Base-by-base conservation (phyloP, 2,329 filamentous ascomycete genomes). In the Fusarium neocosmosporiellum region DNA sequence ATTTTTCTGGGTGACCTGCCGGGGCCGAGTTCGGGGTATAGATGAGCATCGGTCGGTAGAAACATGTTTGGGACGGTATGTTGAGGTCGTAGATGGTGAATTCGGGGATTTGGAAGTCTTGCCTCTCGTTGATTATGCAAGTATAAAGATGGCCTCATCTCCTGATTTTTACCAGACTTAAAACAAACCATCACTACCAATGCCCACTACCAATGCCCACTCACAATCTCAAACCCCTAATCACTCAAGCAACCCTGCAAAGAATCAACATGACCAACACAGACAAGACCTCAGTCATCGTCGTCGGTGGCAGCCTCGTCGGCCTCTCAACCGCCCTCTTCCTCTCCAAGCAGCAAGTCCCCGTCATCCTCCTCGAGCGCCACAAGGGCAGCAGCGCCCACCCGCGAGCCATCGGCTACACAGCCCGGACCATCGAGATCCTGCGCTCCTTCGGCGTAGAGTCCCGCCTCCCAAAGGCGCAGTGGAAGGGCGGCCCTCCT, bases 271-370 rank as follows among this genome's bases (percentile, higher is more conserved):
- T 59, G 55, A 59, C 2, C 22, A 41, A 10, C 22, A 9, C 18
- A 41, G 54, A 68, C 18, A 57, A 73, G 31, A 74, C 71, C 2
- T 67, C 69, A n/a, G 73, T 84, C 37, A 76, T 84, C 11, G 78
- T 85, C 29, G 74, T 85, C 3, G 83, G 83, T 18, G 83, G 80
- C 18, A 81, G 81, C 31, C 78, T 84, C 2, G 81, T 84, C 27
- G 83, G 83, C 24, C 79, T 85, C 13, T 80, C 79, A 3, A 78
- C 81, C 31, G 80, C 83, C 2, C 75, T 85, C 31, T 81, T 80
- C 63, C 78, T 84, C 53, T 72, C 80, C 14, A 72, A 75, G 1
- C 73, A 80, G 10, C 58, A 75, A 29, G 74, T 84, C 8, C 73
- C 75, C 5, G 78, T 77, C 41, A 75, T 83, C 10, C 70, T 84